Conservation (phyloP, 345 rosid genomes). For the Laguncularia racemosa region DNA sequence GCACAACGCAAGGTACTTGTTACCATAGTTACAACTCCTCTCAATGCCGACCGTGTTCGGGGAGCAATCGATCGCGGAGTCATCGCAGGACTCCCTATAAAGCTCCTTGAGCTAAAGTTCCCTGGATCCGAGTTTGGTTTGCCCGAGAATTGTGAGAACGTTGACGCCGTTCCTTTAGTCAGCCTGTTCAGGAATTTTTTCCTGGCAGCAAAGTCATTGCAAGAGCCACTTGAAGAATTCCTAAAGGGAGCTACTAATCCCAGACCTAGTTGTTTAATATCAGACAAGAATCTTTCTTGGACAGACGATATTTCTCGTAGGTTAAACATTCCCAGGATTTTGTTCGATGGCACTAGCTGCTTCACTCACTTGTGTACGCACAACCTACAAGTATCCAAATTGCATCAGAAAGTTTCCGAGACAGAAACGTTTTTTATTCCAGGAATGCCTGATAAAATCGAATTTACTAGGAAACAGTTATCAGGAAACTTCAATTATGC, state of each 20-base stretch:
- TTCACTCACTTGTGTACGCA: slow-evolving; percentile 19
- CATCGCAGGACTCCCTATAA: slow-evolving; percentile 8
- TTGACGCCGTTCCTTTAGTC: slow-evolving; percentile 8
- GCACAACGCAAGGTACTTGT: slow-evolving; percentile 12
- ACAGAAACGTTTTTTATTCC: slow-evolving; percentile 30
- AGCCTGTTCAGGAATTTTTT: slow-evolving; percentile 8
- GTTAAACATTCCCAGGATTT: slow-evolving; percentile 26
- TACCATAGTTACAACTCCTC: slow-evolving; percentile 16
- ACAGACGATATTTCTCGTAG: slow-evolving; percentile 22
- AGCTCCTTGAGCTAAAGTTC: slow-evolving; percentile 6
- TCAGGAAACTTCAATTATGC: slow-evolving; percentile 24
- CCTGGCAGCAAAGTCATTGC: slow-evolving; percentile 5
- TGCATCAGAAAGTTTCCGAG: slow-evolving; percentile 15
- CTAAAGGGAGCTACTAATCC: slow-evolving; percentile 24
- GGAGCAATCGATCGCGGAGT: slow-evolving; percentile 3
- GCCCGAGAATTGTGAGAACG: slow-evolving; percentile 15
- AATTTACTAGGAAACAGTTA: slow-evolving; percentile 25
- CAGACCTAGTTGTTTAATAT: slow-evolving; percentile 40
- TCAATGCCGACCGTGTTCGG: slow-evolving; percentile 7
- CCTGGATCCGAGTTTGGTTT: slow-evolving; percentile 11
- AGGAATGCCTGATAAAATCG: slow-evolving; percentile 17
- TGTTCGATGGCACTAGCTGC: slow-evolving; percentile 38
- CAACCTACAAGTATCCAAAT: slow-evolving; percentile 17
- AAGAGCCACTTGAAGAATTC: slow-evolving; percentile 23
- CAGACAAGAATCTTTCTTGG: slow-evolving; percentile 34